A percentile compares a stretch with the other conserved stretches of the same genome.
phyloP scores from a whole-genome alignment of 169 alveolate genomes.

The Theileria parva region DNA sequence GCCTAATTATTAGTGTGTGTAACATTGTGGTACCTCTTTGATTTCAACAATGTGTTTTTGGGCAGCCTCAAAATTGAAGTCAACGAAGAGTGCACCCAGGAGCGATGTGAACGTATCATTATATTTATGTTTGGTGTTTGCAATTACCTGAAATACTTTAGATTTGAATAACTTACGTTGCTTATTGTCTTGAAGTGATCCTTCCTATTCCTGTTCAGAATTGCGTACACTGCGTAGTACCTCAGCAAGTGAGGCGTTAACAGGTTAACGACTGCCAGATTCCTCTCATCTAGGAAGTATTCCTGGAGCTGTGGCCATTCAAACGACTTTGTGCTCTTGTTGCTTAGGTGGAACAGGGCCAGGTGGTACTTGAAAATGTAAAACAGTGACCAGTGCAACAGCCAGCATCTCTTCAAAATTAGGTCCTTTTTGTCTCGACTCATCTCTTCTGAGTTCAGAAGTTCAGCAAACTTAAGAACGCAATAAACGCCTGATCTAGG shows the following conservation, averaged over 20 bases:
- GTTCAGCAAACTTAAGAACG: slow-evolving; percentile 66
- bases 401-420: slow-evolving; percentile 76
- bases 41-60: slow-evolving; percentile 80
- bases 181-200: slow-evolving; percentile 78
- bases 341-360: slow-evolving; percentile 68
- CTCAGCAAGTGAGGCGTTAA: slow-evolving; percentile 78
- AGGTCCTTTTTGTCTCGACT: slow-evolving; percentile 69
- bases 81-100: slow-evolving; percentile 83
- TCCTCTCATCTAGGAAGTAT: slow-evolving; percentile 77
- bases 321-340: slow-evolving; percentile 66
- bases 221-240: slow-evolving; percentile 80
- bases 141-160: slow-evolving; percentile 46
- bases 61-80: slow-evolving; percentile 86
- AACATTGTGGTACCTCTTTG: slow-evolving; percentile 47
- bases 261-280: slow-evolving; percentile 70
- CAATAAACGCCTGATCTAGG: slow-evolving; percentile 69
- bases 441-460: slow-evolving; percentile 66
- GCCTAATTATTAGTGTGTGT: slow-evolving; percentile 28
- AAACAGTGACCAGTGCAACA: slow-evolving; percentile 77
- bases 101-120: slow-evolving; percentile 86
- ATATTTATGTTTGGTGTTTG: slow-evolving; percentile 75
- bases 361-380: slow-evolving; percentile 75
- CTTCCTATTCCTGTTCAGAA: slow-evolving; percentile 75
- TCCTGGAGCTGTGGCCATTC: slow-evolving; percentile 79
- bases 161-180: slow-evolving; percentile 13